phyloP scores from a whole-genome alignment of 129 eudicot species.

The Deinandra increscens region DNA sequence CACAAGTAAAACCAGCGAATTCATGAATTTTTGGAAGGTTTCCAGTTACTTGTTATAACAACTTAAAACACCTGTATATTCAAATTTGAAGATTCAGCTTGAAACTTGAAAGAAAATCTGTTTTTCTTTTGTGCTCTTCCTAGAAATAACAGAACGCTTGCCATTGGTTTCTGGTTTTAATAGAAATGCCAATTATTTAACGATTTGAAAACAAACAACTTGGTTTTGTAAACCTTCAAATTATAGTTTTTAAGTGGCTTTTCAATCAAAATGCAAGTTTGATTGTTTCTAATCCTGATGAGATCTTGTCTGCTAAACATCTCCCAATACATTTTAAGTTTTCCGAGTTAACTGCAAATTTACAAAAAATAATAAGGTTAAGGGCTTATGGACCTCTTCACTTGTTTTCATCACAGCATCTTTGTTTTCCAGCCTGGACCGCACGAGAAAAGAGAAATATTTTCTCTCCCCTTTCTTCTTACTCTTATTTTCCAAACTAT shows the following conservation, averaged over 20 bases:
- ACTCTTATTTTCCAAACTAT: background rate
- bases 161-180: background rate
- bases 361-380: background rate
- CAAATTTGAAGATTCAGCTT: background rate
- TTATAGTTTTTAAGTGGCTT: no score
- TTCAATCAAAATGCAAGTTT: no score
- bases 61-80: background rate
- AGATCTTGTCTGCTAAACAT: no score
- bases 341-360: background rate
- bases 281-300: no score
- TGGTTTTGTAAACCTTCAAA: no score
- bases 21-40: constrained; percentile 1
- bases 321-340: no score
- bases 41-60: constrained; percentile 7
- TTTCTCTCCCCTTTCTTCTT: background rate
- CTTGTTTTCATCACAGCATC: background rate
- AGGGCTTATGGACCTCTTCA: no score
- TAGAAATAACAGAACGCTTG: background rate
- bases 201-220: background rate
- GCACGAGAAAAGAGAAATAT: background rate
- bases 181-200: background rate
- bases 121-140: no score
- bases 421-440: no score
- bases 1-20: background rate
- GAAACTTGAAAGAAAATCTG: background rate